Conservation (phyloP, 805 yeast species). For the Metschnikowia reukaufii region DNA sequence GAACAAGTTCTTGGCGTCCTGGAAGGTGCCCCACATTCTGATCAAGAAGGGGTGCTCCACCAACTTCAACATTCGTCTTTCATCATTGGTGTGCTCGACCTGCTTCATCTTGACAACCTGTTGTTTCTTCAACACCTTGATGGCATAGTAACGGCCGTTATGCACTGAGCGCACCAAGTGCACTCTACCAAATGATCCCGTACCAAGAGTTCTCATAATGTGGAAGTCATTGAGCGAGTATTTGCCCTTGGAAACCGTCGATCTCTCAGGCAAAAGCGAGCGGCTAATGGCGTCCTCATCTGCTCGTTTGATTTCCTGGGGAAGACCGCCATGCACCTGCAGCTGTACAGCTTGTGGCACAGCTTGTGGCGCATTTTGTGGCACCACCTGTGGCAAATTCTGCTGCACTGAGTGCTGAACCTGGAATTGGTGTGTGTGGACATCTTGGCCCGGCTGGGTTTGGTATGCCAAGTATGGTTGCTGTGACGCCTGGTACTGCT, state of each 20-base stretch:
- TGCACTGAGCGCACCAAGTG: constrained; percentile 59
- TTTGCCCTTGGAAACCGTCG: constrained; percentile 49
- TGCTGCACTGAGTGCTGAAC: constrained; percentile 3
- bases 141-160: constrained; percentile 59
- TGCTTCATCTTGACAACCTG: constrained; percentile 62
- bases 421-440: constrained; percentile 5
- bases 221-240: constrained; percentile 57
- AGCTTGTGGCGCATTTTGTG: constrained; percentile 1
- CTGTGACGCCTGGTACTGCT: constrained; percentile 1
- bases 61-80: constrained; percentile 55
- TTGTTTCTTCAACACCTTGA: constrained; percentile 56
- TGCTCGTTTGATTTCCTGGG: constrained; percentile 4
- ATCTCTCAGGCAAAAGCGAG: constrained; percentile 21
- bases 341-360: too few species aligned
- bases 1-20: constrained; percentile 54
- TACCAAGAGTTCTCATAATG: constrained; percentile 56
- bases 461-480: constrained; percentile 4
- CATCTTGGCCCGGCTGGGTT: not conserved
- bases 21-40: constrained; percentile 69
- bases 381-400: constrained; percentile 1
- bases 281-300: constrained; percentile 20
- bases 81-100: constrained; percentile 65
- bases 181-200: constrained; percentile 62
- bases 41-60: constrained; percentile 62
- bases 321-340: too few species aligned